Conservation (phyloP, 164 flowering plant genomes). For the Nelumbo lutea region DNA sequence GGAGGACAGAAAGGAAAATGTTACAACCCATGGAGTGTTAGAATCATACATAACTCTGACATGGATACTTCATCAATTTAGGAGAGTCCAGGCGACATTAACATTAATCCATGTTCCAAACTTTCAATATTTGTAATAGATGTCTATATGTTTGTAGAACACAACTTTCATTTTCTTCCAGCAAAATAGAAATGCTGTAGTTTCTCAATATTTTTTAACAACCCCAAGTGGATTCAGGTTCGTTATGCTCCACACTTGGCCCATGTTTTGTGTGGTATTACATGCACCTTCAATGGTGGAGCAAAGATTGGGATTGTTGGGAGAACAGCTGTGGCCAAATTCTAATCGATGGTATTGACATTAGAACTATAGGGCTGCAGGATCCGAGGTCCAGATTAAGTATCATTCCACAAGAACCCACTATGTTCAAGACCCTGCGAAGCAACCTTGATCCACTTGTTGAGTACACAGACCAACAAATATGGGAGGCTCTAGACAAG, state of each 20-base stretch:
- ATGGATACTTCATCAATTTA: too few species aligned
- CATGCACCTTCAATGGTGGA: background rate
- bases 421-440: conserved; percentile 7
- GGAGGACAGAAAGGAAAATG: too few species aligned
- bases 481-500: conserved; percentile 4
- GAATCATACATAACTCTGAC: too few species aligned
- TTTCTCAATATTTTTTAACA: too few species aligned
- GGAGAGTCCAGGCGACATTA: too few species aligned
- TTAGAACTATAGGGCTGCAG: background rate
- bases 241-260: background rate
- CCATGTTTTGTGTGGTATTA: background rate
- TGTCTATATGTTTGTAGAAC: too few species aligned
- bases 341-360: background rate
- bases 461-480: conserved; percentile 1
- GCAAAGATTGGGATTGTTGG: background rate
- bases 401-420: conserved; percentile 9
- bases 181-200: too few species aligned
- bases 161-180: too few species aligned
- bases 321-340: background rate
- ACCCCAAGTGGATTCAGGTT: background rate
- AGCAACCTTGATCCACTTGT: conserved; percentile 7
- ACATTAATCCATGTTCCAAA: too few species aligned
- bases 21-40: too few species aligned
- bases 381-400: conserved; percentile 3
- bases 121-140: too few species aligned